Evolutionary conservation across 768 basidiomycete genomes (phyloP).

Genomic region (Rhodotorula taiwanensis): DNA sequence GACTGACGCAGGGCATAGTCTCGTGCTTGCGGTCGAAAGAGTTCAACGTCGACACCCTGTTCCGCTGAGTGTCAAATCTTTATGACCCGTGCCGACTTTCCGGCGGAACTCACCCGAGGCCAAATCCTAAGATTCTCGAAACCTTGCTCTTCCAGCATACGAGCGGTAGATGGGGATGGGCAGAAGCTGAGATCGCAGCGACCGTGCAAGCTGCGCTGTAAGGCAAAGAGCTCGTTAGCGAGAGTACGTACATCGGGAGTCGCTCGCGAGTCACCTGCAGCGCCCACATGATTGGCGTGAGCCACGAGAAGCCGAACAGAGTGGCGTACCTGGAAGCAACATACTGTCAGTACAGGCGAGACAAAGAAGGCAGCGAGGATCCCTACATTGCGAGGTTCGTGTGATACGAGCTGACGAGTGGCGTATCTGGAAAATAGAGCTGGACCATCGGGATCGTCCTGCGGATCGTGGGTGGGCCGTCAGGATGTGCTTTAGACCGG

Average conservation of each 20-base stretch:
- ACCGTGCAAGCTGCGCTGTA: slow-evolving; percentile 21
- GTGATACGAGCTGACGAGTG: slow-evolving; percentile 48
- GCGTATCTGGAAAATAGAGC: slow-evolving; percentile 25
- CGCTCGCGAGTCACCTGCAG: slow-evolving; percentile 38
- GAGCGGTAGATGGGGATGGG: slow-evolving; percentile 47
- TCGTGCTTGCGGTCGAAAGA: slow-evolving; percentile 44
- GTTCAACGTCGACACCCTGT: slow-evolving; percentile 45
- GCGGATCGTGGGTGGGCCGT: background rate
- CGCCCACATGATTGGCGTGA: slow-evolving; percentile 48
- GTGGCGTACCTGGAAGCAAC: slow-evolving; percentile 45
- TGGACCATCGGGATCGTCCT: slow-evolving; percentile 23
- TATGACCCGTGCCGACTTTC: too few species aligned
- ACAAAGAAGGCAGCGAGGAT: background rate
- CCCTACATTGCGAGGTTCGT: slow-evolving; percentile 42
- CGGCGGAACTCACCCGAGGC: slow-evolving; percentile 41
- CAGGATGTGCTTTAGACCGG: too few species aligned
- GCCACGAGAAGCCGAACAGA: slow-evolving; percentile 47
- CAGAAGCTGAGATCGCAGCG: slow-evolving; percentile 47
- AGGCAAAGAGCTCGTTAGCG: background rate
- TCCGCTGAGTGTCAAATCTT: background rate
- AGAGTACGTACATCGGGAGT: slow-evolving; percentile 43
- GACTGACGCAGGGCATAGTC: slow-evolving; percentile 39
- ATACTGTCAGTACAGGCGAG: background rate
- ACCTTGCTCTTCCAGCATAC: slow-evolving; percentile 43
- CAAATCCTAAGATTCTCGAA: slow-evolving; percentile 46